Conservation (phyloP, 2,329 filamentous ascomycete genomes). For the Ceratocystis lukuohia region DNA sequence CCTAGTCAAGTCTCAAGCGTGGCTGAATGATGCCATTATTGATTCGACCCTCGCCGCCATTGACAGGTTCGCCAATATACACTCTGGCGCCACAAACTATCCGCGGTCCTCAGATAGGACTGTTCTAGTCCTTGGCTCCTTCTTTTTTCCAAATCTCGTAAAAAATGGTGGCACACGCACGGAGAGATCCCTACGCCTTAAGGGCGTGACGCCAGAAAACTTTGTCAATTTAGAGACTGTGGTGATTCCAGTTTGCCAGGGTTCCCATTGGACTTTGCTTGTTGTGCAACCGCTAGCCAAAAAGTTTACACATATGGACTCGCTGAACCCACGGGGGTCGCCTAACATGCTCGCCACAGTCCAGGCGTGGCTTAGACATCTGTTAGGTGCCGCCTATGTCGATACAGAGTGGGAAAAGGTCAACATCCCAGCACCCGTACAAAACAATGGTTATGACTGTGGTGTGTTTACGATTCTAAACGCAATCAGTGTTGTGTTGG, state of each 20-base stretch:
- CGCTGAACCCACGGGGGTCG: constrained; percentile 36
- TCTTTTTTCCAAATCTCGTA: constrained; percentile 47
- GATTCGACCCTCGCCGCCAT: constrained; percentile 52
- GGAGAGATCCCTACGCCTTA: constrained; percentile 43
- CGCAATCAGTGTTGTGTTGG: constrained; percentile 47
- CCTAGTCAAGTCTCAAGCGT: constrained; percentile 42
- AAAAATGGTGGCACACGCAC: constrained; percentile 35
- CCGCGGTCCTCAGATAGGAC: constrained; percentile 37
- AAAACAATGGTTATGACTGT: constrained; percentile 59
- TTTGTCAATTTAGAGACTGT: constrained; percentile 53
- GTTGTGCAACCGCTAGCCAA: constrained; percentile 48
- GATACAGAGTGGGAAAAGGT: constrained; percentile 47
- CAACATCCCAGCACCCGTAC: constrained; percentile 37
- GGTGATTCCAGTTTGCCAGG: constrained; percentile 54
- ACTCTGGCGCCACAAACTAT: constrained; percentile 39
- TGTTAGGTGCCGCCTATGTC: constrained; percentile 42
- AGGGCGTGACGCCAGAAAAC: constrained; percentile 44
- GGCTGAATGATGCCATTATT: constrained; percentile 68
- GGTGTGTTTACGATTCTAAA: constrained; percentile 68
- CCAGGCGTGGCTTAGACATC: constrained; percentile 42
- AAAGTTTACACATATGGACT: constrained; percentile 57
- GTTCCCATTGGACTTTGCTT: constrained; percentile 57
- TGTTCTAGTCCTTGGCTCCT: constrained; percentile 50
- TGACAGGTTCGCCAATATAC: constrained; percentile 43
- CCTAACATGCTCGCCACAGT: constrained; percentile 31